Evolutionary conservation across 1,284 basidiomycete genomes (phyloP).

Genomic region (Phaffia rhodozyma): DNA sequence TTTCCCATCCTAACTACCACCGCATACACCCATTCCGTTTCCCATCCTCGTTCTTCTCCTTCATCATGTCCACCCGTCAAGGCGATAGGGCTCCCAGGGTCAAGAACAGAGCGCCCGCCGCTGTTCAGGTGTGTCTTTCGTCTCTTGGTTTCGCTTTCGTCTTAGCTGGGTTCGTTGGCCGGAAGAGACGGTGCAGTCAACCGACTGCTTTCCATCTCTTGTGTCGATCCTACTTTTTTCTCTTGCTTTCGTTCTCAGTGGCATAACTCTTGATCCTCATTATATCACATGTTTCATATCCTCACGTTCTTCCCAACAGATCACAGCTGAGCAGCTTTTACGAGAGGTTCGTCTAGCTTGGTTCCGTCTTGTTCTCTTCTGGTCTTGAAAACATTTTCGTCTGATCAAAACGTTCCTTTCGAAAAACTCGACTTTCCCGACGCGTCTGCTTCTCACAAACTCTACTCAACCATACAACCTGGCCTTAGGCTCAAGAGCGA

Average conservation of each 20-base stretch:
- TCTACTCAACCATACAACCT: conserved; percentile 5
- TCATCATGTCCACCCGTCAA: conserved; percentile 15
- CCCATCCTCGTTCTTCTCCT: neutral
- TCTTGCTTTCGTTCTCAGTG: neutral
- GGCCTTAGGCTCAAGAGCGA: conserved; percentile 75
- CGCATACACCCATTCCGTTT: too few relatives aligned
- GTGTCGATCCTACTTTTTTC: neutral
- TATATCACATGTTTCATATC: too few relatives aligned
- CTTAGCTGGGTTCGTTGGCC: neutral
- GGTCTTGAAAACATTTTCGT: conserved; percentile 1
- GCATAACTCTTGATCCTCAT: neutral
- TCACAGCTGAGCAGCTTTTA: conserved; percentile 93
- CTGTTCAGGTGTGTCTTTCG: conserved; percentile 55
- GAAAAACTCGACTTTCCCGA: neutral
- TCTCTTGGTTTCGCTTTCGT: neutral
- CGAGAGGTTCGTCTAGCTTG: conserved; percentile 53
- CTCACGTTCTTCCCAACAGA: conserved; percentile 40
- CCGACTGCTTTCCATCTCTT: conserved; percentile 4
- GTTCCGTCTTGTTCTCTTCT: neutral
- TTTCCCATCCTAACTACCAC: too few relatives aligned
- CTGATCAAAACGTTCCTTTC: neutral
- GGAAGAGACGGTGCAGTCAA: neutral
- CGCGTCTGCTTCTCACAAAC: neutral
- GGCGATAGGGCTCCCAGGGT: conserved; percentile 48
- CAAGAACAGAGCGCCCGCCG: conserved; percentile 86